Evolutionary conservation across 2,329 filamentous ascomycete genomes (phyloP).

Genomic region (Alternaria panax): DNA sequence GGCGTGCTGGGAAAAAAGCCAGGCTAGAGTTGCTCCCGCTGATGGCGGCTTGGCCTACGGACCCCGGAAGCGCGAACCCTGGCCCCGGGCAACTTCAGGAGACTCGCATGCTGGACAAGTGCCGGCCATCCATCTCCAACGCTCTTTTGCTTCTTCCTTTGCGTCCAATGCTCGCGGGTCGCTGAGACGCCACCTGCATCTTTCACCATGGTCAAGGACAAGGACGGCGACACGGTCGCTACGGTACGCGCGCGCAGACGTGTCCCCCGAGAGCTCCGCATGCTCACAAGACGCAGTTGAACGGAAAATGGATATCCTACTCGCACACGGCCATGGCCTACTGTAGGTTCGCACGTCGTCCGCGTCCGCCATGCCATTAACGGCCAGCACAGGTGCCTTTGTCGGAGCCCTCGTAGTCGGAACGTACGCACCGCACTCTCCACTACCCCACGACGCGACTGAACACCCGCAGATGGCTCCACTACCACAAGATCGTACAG

Average conservation of each 20-base stretch:
- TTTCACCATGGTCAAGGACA: conserved; percentile 64
- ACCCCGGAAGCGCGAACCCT: conserved; percentile 28
- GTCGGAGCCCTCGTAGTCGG: conserved; percentile 85
- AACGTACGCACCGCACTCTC: conserved; percentile 42
- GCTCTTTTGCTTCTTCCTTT: conserved; percentile 38
- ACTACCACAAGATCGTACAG: conserved; percentile 96
- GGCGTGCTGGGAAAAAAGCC: conserved; percentile 27
- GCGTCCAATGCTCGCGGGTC: conserved; percentile 25
- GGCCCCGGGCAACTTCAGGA: conserved; percentile 39
- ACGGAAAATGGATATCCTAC: conserved; percentile 90
- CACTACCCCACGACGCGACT: conserved; percentile 22
- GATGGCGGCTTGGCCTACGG: conserved; percentile 33
- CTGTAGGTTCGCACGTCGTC: conserved; percentile 54
- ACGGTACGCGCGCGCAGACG: conserved; percentile 55
- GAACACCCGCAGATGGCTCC: conserved; percentile 66
- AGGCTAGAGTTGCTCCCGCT: conserved; percentile 27
- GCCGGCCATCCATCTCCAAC: conserved; percentile 29
- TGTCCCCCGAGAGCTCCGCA: conserved; percentile 31
- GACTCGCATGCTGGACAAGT: conserved; percentile 26
- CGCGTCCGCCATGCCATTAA: no score
- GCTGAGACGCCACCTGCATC: conserved; percentile 8
- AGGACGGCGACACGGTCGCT: conserved; percentile 68
- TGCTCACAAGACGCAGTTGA: conserved; percentile 63
- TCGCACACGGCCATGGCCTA: conserved; percentile 86
- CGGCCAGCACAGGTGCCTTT: conserved; percentile 71